Conservation (phyloP, 306 rosid genomes). For the Mimosa pudica region DNA sequence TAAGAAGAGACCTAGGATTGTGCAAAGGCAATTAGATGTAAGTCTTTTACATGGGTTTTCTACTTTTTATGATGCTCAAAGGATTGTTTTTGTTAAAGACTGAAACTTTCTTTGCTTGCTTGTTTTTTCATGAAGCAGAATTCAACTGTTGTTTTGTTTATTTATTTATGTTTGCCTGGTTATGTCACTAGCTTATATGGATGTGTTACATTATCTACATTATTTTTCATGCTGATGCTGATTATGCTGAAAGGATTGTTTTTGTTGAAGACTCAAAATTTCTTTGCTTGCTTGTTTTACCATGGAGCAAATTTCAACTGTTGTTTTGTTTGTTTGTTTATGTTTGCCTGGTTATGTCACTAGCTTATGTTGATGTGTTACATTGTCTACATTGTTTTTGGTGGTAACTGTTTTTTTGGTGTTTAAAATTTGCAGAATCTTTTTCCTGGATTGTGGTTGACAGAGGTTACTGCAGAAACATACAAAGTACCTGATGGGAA, state of each 20-base stretch:
- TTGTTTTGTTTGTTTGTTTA: background rate
- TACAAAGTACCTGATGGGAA: constrained; percentile 47
- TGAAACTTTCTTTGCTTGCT: background rate
- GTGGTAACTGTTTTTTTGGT: constrained; percentile 6
- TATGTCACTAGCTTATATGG: constrained; percentile 1
- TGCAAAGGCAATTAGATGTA: constrained; percentile 48
- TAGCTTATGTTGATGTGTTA: background rate
- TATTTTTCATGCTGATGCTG: background rate
- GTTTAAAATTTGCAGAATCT: constrained; percentile 39
- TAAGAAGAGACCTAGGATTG: constrained; percentile 33
- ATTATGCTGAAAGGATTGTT: background rate
- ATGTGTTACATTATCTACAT: background rate
- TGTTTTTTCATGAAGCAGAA: background rate
- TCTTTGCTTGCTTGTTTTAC: background rate
- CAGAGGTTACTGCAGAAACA: constrained; percentile 48
- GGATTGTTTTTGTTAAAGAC: background rate
- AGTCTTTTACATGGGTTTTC: constrained; percentile 11
- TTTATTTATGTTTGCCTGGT: background rate
- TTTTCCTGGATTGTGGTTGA: constrained; percentile 51
- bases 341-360: background rate
- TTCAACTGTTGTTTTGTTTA: background rate
- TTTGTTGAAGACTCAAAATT: background rate
- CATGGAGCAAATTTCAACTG: background rate
- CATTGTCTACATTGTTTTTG: background rate
- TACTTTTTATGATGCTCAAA: background rate